Base-by-base conservation (phyloP, 2,329 filamentous ascomycete species). In the Colletotrichum navitas region DNA sequence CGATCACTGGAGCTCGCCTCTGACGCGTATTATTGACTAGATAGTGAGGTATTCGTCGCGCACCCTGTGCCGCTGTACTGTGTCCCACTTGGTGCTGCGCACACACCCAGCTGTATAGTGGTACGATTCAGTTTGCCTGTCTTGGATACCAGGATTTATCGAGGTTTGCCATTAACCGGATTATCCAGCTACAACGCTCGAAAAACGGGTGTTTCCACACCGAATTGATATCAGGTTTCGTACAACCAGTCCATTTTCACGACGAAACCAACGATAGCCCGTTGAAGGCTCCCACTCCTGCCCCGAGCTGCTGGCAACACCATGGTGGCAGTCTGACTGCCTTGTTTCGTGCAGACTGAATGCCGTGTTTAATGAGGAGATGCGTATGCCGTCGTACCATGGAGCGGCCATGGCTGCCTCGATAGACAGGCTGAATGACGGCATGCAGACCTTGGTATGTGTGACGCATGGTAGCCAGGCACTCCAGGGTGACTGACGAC, bases 321-420 rank as follows among this genome's bases (percentile, higher is more conserved):
- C 39, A 47, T 32, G 18, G 24, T 14, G 18, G 39, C 39, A 45
- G 18, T 18, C 26, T 45, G 39, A 43, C 6, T 60, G 14, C 24
- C 56, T 24, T 45, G 24, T 11, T 21, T 34, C 39, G 56, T 14
- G 39, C n/a, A n/a, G 61, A 36, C 47, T 55, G 16, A 18, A 63
- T 63, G 49, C 36, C 26, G 61, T 63, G 54, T 16, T 29, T 5
- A 26, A 36, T 34, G 47, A 55, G 32, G 47, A 55, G 32, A 26
- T 24, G 49, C 21, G 49, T 18, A 18, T 29, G 34, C 61, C 32
- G 36, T 54, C 36, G 34, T 68, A 39, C 58, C 21, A 29, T 12
- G 36, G 47, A n/a, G 24, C 43, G 26, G 56, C 59, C 36, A 52
- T 58, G 59, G 52, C 45, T 68, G 52, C 18, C n/a, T 34, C 24